phyloP scores from a whole-genome alignment of 1,284 basidiomycete genomes.

The Malassezia furfur region DNA sequence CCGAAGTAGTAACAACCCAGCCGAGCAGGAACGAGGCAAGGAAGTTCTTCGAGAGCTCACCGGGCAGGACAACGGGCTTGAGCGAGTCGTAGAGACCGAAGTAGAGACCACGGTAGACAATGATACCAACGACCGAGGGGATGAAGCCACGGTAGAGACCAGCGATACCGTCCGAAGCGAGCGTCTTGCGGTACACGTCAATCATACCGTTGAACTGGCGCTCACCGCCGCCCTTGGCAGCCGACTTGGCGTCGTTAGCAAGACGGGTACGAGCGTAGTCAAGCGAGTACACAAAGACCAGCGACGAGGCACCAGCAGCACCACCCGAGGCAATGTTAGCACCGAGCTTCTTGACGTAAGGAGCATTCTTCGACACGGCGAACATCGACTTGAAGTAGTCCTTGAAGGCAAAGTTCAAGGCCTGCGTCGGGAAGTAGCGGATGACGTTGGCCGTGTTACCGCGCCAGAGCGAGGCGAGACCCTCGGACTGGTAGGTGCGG shows the following conservation, averaged over 20 bases:
- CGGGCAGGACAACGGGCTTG: slow-evolving; percentile 48
- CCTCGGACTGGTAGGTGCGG: slow-evolving; percentile 48
- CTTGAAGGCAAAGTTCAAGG: slow-evolving; percentile 48
- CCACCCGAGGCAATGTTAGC: slow-evolving; percentile 49
- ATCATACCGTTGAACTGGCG: slow-evolving; percentile 49
- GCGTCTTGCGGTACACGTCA: slow-evolving; percentile 49
- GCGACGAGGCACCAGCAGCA: slow-evolving; percentile 48
- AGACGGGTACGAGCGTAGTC: slow-evolving; percentile 50
- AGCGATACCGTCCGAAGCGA: slow-evolving; percentile 46
- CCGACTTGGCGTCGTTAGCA: slow-evolving; percentile 49
- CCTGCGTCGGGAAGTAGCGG: slow-evolving; percentile 49
- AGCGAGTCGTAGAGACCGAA: slow-evolving; percentile 49
- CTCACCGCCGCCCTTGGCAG: slow-evolving; percentile 48
- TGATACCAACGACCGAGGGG: slow-evolving; percentile 48
- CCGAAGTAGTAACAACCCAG: slow-evolving; percentile 48
- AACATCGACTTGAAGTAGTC: slow-evolving; percentile 47
- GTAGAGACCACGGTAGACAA: slow-evolving; percentile 49
- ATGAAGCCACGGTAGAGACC: slow-evolving; percentile 50
- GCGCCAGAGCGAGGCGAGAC: slow-evolving; percentile 47
- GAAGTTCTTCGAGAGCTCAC: slow-evolving; percentile 45
- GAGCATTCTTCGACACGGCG: slow-evolving; percentile 43
- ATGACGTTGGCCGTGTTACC: slow-evolving; percentile 49
- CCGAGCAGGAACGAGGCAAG: slow-evolving; percentile 47
- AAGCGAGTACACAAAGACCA: slow-evolving; percentile 49
- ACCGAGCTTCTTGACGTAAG: slow-evolving; percentile 46